phyloP scores from a whole-genome alignment of 176 grass and related monocot genomes.

The Ensete glaucum region DNA sequence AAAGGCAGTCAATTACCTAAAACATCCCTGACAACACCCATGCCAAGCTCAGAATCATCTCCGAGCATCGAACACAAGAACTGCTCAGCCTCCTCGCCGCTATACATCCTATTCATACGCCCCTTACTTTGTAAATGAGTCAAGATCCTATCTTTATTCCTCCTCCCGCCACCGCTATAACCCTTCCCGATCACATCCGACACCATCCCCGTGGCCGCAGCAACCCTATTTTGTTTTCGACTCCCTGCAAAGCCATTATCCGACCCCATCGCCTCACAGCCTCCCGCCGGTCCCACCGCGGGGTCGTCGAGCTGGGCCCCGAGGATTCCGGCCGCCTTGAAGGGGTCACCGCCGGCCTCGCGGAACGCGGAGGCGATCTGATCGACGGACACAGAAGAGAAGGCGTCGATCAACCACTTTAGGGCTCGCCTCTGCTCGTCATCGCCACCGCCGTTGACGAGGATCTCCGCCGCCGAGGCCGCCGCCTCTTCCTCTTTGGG shows the following conservation, averaged over 20 bases:
- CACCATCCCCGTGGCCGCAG: constrained; percentile 55
- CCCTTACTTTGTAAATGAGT: constrained; percentile 7
- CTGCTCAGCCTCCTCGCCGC: constrained; percentile 51
- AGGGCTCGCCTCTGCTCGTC: constrained; percentile 31
- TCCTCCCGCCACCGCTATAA: constrained; percentile 18
- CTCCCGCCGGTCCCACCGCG: background rate
- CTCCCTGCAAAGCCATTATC: constrained; percentile 21
- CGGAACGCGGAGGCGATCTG: constrained; percentile 60
- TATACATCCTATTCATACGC: background rate
- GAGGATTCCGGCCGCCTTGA: constrained; percentile 54
- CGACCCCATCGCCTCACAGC: background rate
- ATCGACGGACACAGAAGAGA: constrained; percentile 47
- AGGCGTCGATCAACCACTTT: constrained; percentile 55
- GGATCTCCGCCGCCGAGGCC: constrained; percentile 18
- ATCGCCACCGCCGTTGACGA: background rate
- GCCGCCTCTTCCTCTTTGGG: background rate
- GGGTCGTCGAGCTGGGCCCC: constrained; percentile 30
- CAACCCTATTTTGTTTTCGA: constrained; percentile 27
- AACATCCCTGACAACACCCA: constrained; percentile 71
- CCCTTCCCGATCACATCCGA: constrained; percentile 67
- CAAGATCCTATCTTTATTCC: constrained; percentile 1
- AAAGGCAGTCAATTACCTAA: constrained; percentile 33
- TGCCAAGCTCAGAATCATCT: constrained; percentile 40
- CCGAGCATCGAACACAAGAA: constrained; percentile 75
- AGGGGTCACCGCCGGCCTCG: constrained; percentile 50